Evolutionary conservation across 805 yeast genomes (phyloP), one percentile per base, ranked within the genome.

Genomic region (Candida vaughaniae): DNA sequence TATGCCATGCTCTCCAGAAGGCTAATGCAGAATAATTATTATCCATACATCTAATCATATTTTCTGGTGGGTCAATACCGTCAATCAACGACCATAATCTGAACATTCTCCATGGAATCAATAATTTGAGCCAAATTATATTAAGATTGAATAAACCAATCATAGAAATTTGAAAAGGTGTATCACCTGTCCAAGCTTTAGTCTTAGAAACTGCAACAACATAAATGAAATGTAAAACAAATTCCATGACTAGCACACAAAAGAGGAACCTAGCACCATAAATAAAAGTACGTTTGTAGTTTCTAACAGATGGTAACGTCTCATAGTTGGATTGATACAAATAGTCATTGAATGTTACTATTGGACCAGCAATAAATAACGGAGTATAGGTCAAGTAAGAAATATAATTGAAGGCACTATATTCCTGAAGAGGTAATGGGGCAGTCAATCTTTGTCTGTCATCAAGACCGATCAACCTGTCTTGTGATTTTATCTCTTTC

Each of bases 1-100:
- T 77, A 62, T 93, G 99, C 99, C 99, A 93, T 3, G 96, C 95
- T 55, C 98, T 75, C 99, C 99, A 93, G 58, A 93, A 93, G n/a
- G 93, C 88, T 43, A 87, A 60, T 0, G 96, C 93, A 22, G 95
- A 84, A 59, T 82, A 93, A 62, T 93, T 93, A 61, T 93, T 88
- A 57, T 88, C 85, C 79, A 93, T 87, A 56, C 98, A 90, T 41
- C 99, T 71, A 39, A 93, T 80, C 98, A 93, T 93, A 54, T 93
- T 93, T 56, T 93, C 99, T 2, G 99, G 98, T 0, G 98, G 86
- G 53, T 93, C 98, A 35, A 91, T 87, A 0, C 85, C 86, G 59
- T 93, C 99, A n/a, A 86, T 48, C 39, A 93, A 64, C 6, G 93
- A 75, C 99, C 99, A 93, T 47, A 91, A 70, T 45, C 99, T 70